Percentiles rank a stretch among this genome's conserved stretches.
Evolutionary conservation across 164 flowering plant species (phyloP).

Genomic region (Amborella trichopoda): DNA sequence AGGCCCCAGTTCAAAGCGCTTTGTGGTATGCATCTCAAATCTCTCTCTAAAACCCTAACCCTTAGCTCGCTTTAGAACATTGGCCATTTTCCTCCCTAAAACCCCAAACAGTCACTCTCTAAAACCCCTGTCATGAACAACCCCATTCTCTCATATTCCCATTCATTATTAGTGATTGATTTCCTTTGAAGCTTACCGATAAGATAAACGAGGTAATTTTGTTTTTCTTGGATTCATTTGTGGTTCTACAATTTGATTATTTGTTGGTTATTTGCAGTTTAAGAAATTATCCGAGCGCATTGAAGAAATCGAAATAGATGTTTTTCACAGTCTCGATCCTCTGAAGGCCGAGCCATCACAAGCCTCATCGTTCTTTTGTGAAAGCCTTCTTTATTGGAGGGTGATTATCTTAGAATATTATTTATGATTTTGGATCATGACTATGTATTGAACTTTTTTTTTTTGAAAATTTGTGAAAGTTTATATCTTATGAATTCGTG

Average conservation of each 20-base stretch:
- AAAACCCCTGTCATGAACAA: not conserved
- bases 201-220: not conserved
- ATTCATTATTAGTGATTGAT: not conserved
- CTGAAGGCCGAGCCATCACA: conserved; percentile 47
- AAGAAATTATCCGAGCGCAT: conserved; percentile 53
- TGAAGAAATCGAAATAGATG: conserved; percentile 64
- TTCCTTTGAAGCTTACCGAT: not conserved
- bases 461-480: not conserved
- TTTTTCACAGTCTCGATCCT: conserved; percentile 49
- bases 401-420: conserved; percentile 45
- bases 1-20: conserved; percentile 53
- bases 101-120: too few relatives aligned
- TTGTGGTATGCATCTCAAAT: conserved; percentile 30
- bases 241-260: not conserved
- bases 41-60: conserved; percentile 3
- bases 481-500: not conserved
- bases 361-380: conserved; percentile 66
- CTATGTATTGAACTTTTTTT: not conserved
- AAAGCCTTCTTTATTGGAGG: conserved; percentile 74
- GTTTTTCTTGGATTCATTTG: not conserved
- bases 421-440: not conserved
- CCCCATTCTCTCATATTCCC: not conserved
- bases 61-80: too few relatives aligned
- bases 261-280: conserved; percentile 40
- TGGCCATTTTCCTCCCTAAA: too few relatives aligned